These are phyloP conservation scores for Globisporangium acanthophoron DNA, from an alignment of 352 stramenopile genomes.

Conservation along the genomic window DNA sequence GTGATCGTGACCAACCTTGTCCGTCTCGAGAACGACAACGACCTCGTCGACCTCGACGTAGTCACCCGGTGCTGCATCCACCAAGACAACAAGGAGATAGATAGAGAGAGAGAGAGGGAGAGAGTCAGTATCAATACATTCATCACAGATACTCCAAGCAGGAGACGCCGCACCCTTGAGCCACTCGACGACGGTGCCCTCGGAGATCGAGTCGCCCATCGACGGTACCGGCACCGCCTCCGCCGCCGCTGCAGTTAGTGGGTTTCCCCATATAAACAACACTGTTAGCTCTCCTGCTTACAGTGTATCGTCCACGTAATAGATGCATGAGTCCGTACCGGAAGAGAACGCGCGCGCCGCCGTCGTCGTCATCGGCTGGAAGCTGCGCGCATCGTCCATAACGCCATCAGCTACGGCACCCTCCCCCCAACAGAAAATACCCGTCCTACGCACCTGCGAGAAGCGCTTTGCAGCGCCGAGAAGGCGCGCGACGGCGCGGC, in stretches of 20 bases:
- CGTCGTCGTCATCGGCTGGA: constrained; percentile 18
- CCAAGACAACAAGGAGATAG: not conserved
- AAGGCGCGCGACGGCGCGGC: constrained; percentile 17
- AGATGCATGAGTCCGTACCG: constrained; percentile 16
- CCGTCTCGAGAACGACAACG: constrained; percentile 97
- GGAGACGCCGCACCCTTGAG: constrained; percentile 63
- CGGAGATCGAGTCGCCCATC: constrained; percentile 96
- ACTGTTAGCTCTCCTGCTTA: too few relatives aligned
- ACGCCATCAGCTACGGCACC: not conserved
- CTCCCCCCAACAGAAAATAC: not conserved
- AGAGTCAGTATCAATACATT: too few relatives aligned
- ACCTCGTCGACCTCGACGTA: constrained; percentile 95
- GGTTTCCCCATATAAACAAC: not conserved
- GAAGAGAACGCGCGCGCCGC: constrained; percentile 40
- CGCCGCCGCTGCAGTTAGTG: constrained; percentile 16
- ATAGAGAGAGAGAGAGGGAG: constrained; percentile 1
- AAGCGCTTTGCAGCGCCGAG: constrained; percentile 21
- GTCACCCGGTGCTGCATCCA: constrained; percentile 78
- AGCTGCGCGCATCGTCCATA: constrained; percentile 11
- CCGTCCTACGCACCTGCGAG: constrained; percentile 4
- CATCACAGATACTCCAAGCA: too few relatives aligned
- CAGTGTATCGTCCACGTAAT: too few relatives aligned
- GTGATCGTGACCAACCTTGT: constrained; percentile 88
- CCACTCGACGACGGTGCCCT: constrained; percentile 97
- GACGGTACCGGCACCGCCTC: constrained; percentile 78